Percentiles rank a stretch among this genome's conserved stretches.
These are phyloP conservation scores for Quercus dentata DNA, from an alignment of 306 rosid species.

Conservation along the genomic window DNA sequence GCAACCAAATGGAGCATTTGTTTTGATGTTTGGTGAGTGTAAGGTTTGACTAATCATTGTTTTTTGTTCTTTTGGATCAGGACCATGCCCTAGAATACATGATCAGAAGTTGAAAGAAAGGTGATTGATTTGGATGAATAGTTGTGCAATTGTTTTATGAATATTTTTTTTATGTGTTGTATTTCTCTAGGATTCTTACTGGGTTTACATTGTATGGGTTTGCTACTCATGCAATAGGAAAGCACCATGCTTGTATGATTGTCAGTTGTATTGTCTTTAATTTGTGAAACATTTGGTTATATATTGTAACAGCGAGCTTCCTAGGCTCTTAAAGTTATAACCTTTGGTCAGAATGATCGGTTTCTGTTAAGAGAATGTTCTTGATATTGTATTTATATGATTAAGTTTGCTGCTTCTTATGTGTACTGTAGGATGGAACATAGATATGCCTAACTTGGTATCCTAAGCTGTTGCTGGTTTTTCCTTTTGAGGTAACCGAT, in stretches of 20 bases:
- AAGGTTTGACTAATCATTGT: neutral
- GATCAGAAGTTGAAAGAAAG: slow-evolving; percentile 95
- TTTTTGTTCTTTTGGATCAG: slow-evolving; percentile 36
- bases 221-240: neutral
- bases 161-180: neutral
- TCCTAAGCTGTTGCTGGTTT: slow-evolving; percentile 9
- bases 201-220: neutral
- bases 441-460: slow-evolving; percentile 13
- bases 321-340: neutral
- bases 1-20: neutral
- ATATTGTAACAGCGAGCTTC: neutral
- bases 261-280: neutral
- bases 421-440: slow-evolving; percentile 18
- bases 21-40: slow-evolving; percentile 5
- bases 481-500: slow-evolving; percentile 14
- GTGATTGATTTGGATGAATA: slow-evolving; percentile 38
- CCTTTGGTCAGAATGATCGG: neutral
- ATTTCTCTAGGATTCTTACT: neutral
- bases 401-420: slow-evolving; percentile 11
- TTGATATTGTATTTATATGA: neutral
- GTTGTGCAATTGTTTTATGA: neutral
- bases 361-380: neutral
- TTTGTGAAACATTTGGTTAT: neutral
- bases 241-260: neutral
- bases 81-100: slow-evolving; percentile 86